Conservation (phyloP, 768 basidiomycete genomes). For the Mrakia frigida region DNA sequence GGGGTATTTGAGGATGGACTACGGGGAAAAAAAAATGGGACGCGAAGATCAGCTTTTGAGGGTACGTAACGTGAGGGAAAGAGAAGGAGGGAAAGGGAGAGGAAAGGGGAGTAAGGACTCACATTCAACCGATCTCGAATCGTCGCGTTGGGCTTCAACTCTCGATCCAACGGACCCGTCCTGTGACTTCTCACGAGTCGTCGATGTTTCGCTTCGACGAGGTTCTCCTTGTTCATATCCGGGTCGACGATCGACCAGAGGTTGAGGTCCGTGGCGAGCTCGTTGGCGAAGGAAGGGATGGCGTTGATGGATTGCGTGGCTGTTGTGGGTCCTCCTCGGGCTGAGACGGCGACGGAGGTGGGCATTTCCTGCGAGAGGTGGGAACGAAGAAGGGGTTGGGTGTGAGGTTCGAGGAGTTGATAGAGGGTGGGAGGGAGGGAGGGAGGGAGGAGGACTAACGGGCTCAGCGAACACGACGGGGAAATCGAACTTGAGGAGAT, state of each 20-base stretch:
- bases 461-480: constrained; percentile 93
- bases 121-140: constrained; percentile 89
- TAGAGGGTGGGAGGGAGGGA: background rate
- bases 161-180: constrained; percentile 88
- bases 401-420: background rate
- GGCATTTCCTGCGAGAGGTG: constrained; percentile 14
- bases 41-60: too few species aligned
- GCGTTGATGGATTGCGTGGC: constrained; percentile 39
- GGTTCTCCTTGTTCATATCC: constrained; percentile 85
- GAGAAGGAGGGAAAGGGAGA: background rate
- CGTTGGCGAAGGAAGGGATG: constrained; percentile 25
- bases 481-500: constrained; percentile 93
- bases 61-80: background rate
- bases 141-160: constrained; percentile 94
- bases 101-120: constrained; percentile 40
- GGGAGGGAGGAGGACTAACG: constrained; percentile 47
- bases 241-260: constrained; percentile 89
- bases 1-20: constrained; percentile 87
- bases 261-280: constrained; percentile 52
- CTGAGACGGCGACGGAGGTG: background rate
- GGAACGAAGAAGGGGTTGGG: background rate
- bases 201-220: constrained; percentile 94
- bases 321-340: constrained; percentile 27
- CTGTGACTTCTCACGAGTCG: constrained; percentile 89
- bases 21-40: background rate